Evolutionary conservation across 345 rosid species (phyloP).

Genomic region (Carallia brachiata): DNA sequence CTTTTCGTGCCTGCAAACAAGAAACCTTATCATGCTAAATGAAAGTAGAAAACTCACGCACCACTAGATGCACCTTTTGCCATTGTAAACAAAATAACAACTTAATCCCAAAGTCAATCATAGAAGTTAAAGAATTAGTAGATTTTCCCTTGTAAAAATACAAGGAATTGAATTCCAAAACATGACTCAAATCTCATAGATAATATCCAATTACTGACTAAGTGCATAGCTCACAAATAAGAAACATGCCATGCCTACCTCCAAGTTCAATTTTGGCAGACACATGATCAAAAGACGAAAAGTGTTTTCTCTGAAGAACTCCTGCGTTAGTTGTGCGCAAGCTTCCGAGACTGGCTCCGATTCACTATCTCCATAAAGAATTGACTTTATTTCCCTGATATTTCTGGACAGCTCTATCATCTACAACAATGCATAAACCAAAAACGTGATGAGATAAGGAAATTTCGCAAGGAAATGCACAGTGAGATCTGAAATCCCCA

Average conservation of each 20-base stretch:
- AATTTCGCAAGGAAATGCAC: neutral
- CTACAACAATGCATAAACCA: conserved; percentile 31
- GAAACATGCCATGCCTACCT: conserved; percentile 42
- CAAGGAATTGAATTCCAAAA: neutral
- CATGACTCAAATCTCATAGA: neutral
- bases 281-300: conserved; percentile 64
- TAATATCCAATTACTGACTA: neutral
- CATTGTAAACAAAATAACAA: neutral
- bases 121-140: neutral
- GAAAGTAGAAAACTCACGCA: neutral
- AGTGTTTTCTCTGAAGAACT: conserved; percentile 84
- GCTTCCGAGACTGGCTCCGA: conserved; percentile 95
- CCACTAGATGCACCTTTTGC: neutral
- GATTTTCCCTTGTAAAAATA: neutral
- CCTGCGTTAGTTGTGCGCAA: conserved; percentile 87
- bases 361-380: conserved; percentile 94
- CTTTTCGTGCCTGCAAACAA: conserved; percentile 77
- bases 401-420: conserved; percentile 77
- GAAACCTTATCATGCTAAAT: conserved; percentile 11
- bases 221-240: neutral
- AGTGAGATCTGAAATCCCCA: neutral
- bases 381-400: conserved; percentile 77
- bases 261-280: conserved; percentile 85
- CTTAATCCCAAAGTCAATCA: neutral
- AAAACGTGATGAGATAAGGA: neutral